Evolutionary conservation across 2,329 filamentous ascomycete genomes (phyloP), one percentile per base, ranked within the genome.

Genomic region (Madurella fahalii): DNA sequence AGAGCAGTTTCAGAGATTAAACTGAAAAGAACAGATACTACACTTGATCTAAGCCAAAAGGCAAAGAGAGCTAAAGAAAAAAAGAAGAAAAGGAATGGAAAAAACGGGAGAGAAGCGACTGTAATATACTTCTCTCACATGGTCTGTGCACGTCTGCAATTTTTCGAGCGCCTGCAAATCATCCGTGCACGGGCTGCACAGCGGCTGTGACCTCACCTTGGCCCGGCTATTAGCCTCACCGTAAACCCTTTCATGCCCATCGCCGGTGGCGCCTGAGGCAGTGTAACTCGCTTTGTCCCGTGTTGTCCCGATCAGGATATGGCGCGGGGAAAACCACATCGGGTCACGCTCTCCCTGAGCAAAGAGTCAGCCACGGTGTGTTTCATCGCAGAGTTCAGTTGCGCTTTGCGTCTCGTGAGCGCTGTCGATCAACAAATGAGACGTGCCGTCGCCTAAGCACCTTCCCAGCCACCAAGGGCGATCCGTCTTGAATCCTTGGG

Each of bases 11-110:
- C 59, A 61, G 59, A 61, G 58, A 61, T 61, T 61, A 61, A 59
- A 59, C 59, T 59, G 59, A 59, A 59, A 61, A 61, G 59, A 61
- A 61, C 59, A 59, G 59, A 61, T 61, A 61, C 59, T 61, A 61
- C 59, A 61, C 57, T 61, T 61, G 57, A 61, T 61, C 59, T 61
- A 61, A 61, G 59, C 57, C 59, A 61, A 59, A 61, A 61, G 58
- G 59, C 57, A 59, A 61, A 59, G 58, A 59, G 58, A 61, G 59
- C 59, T 61, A 51, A 59, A 50, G 54, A 60, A 56, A 50, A 60
- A 56, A 62, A 54, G 42, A 51, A 54, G 45, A 54, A 52, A 43
- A 34, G n/a, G 25, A 11, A 20, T 4, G 18, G 42, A 56, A 58
- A 59, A 32, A n/a, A 39, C 13, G 20, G 45, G 9, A 16, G 51